These are phyloP conservation scores for Geotrichum cucujoidarum DNA, from an alignment of 1,139 yeast species.

Conservation along the genomic window DNA sequence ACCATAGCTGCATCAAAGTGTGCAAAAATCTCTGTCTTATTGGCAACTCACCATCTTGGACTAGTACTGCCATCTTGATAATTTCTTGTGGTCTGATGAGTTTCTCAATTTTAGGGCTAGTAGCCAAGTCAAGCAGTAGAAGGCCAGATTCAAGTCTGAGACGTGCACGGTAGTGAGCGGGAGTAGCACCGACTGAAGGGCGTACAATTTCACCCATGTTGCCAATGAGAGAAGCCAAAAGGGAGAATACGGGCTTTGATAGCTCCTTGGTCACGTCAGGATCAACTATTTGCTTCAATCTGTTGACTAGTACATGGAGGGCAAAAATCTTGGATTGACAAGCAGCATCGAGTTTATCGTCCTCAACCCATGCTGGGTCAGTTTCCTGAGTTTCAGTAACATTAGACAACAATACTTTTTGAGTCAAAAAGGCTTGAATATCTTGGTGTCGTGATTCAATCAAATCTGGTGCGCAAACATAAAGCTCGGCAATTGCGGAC, in stretches of 20 bases:
- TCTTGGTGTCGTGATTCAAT: conserved; percentile 54
- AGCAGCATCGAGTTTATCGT: conserved; percentile 41
- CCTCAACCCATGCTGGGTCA: conserved; percentile 50
- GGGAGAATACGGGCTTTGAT: conserved; percentile 62
- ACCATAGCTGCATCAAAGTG: conserved; percentile 50
- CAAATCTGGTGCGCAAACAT: conserved; percentile 47
- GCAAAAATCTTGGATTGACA: conserved; percentile 44
- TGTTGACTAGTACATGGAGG: conserved; percentile 57
- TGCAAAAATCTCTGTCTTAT: conserved; percentile 54
- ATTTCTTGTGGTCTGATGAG: conserved; percentile 51
- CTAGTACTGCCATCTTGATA: conserved; percentile 50
- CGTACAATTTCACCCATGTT: conserved; percentile 79
- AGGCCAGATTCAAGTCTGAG: conserved; percentile 67
- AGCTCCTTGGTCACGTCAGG: conserved; percentile 37
- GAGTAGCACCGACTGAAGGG: conserved; percentile 56
- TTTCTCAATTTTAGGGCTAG: conserved; percentile 48
- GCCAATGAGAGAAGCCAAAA: conserved; percentile 60
- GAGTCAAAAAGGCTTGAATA: conserved; percentile 54
- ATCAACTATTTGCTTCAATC: conserved; percentile 47
- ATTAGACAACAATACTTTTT: conserved; percentile 27
- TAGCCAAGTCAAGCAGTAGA: conserved; percentile 60
- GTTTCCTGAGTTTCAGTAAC: conserved; percentile 25
- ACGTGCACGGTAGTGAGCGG: conserved; percentile 53
- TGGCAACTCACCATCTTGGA: conserved; percentile 60
- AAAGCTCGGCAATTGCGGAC: conserved; percentile 58